Evolutionary conservation across 2,329 filamentous ascomycete species (phyloP), one percentile per base, ranked within the genome.

Genomic region (Nothophoma quercina): DNA sequence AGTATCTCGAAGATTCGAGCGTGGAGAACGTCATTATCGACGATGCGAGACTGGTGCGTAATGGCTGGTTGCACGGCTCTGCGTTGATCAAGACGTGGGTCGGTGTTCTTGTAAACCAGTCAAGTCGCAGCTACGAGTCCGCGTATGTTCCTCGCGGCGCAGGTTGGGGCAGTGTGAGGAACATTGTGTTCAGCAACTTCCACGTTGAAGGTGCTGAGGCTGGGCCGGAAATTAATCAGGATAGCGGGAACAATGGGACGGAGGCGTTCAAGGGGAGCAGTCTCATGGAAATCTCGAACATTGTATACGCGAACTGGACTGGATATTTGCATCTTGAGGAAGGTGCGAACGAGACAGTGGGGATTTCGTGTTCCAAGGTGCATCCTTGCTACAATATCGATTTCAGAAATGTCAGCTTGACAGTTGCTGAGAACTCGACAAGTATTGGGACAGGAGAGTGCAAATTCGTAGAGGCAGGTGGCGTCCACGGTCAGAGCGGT

Each of bases 221-320:
- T 25, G 43, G 43, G 10, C 43, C 43, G 6, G 43, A 46, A 32
- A 46, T 46, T n/a, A 46, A 46, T 18, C 44, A 47, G 12, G 28
- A 47, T 16, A 47, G 44, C n/a, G 44, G 44, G 6, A 47, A 47
- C 7, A 39, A 47, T 16, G 35, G 34, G 3, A 47, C 44, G 3
- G 33, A 33, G 28, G 44, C 34, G 3, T 47, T 47, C 16, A 10
- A 39, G 18, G 35, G 35, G 3, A 48, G 44, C 22, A 48, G 44
- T 40, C 22, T 48, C 5, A 48, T 41, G 45, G 45, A 35, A 2
- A 29, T 49, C 9, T 33, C 28, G 7, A 48, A 48, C 12, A 9
- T 41, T 3, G 45, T 41, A 16, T 41, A 26, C 22, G 35, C 28
- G 13, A 34, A 48, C 22, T 48, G 45, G 45, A 41, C 45, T 8